phyloP scores from a whole-genome alignment of 2,329 filamentous ascomycete genomes.

The Scortechinia acanthostroma region DNA sequence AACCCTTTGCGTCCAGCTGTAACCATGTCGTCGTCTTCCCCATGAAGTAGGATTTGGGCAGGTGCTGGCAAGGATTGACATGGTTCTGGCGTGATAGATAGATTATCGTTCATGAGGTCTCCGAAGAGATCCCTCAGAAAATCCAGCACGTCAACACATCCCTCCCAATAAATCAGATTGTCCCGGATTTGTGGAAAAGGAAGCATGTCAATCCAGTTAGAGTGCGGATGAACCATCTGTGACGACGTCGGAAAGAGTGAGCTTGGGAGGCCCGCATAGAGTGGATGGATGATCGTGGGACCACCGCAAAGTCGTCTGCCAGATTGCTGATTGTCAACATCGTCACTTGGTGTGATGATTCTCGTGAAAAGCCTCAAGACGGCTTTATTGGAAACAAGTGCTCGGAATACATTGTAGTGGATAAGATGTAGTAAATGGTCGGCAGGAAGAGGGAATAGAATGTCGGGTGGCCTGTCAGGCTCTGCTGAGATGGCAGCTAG shows the following conservation, averaged over 20 bases:
- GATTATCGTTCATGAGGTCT: slow-evolving; percentile 8
- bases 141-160: slow-evolving; percentile 9
- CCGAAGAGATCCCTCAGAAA: slow-evolving; percentile 10
- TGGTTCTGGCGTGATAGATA: background rate
- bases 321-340: too few species aligned
- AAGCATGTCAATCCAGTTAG: slow-evolving; percentile 11
- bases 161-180: slow-evolving; percentile 9
- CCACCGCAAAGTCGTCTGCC: too few species aligned
- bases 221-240: slow-evolving; percentile 9
- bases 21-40: slow-evolving; percentile 6
- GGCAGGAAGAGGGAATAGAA: too few species aligned
- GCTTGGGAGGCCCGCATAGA: slow-evolving; percentile 6
- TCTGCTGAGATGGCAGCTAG: too few species aligned
- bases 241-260: slow-evolving; percentile 7
- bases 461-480: too few species aligned
- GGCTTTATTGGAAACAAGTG: slow-evolving; percentile 9
- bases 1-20: slow-evolving; percentile 7
- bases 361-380: slow-evolving; percentile 6
- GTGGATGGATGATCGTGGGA: too few species aligned
- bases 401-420: slow-evolving; percentile 11
- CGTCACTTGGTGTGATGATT: background rate
- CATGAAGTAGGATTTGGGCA: background rate
- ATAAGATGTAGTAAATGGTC: slow-evolving; percentile 12
- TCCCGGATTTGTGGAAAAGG: slow-evolving; percentile 10
- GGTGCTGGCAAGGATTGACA: background rate